Conservation (phyloP, 108 stramenopile genomes). For the Fragilariopsis cylindrus region DNA sequence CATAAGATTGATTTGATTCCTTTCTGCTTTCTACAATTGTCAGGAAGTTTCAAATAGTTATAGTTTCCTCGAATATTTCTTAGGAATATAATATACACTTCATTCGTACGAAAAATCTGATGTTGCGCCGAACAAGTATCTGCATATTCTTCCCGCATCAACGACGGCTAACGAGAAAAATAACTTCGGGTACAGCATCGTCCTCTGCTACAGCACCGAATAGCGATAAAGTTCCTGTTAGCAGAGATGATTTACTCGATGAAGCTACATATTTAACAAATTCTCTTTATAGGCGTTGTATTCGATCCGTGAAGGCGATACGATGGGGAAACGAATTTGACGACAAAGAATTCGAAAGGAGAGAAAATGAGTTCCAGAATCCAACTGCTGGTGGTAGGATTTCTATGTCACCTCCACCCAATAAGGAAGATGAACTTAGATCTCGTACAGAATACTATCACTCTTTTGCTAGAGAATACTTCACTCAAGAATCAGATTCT, state of each 20-base stretch:
- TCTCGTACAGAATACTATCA: conserved; percentile 79
- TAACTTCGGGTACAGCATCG: background rate
- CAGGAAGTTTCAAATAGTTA: no score
- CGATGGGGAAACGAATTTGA: conserved; percentile 75
- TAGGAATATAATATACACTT: no score
- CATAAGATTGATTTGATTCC: no score
- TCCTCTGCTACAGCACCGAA: background rate
- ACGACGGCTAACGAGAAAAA: background rate
- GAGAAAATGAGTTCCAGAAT: conserved; percentile 52
- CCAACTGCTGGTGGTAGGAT: conserved; percentile 27
- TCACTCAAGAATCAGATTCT: conserved; percentile 69
- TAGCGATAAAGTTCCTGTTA: background rate
- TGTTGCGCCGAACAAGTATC: no score
- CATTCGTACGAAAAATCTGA: no score
- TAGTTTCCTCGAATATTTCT: no score
- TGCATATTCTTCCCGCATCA: no score
- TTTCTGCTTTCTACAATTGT: no score
- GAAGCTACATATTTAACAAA: conserved; percentile 69
- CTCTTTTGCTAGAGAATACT: conserved; percentile 68
- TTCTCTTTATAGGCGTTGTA: conserved; percentile 67
- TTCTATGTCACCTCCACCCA: conserved; percentile 73
- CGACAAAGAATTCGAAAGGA: conserved; percentile 59
- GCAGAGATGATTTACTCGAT: conserved; percentile 33
- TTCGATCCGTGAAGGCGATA: conserved; percentile 55
- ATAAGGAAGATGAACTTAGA: conserved; percentile 72